Conservation (phyloP, 192 early-diverging fungal species). For the Fimicolochytrium jonesii region DNA sequence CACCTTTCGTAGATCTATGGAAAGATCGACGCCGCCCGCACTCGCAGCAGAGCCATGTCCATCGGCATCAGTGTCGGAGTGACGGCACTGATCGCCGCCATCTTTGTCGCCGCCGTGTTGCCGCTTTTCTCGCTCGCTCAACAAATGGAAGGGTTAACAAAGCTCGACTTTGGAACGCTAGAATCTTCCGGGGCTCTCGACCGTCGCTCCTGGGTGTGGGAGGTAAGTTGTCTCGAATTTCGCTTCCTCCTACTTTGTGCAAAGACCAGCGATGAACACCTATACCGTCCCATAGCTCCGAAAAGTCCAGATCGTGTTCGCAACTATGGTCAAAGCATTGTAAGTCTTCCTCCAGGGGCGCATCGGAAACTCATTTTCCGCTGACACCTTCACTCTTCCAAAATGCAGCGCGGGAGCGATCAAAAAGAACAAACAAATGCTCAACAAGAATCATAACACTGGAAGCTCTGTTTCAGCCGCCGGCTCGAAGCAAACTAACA, state of each 20-base stretch:
- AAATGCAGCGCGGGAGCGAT: not conserved
- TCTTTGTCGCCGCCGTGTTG: slow-evolving; percentile 8
- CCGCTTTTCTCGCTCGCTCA: slow-evolving; percentile 3
- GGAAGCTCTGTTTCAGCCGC: too few relatives aligned
- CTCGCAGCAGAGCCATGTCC: not conserved
- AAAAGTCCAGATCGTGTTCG: too few relatives aligned
- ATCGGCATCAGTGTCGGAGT: slow-evolving; percentile 16
- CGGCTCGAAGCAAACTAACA: too few relatives aligned
- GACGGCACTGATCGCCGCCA: not conserved
- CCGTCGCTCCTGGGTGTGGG: slow-evolving; percentile 4
- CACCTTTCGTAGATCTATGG: slow-evolving; percentile 6
- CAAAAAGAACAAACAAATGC: not conserved
- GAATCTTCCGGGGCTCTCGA: slow-evolving; percentile 4
- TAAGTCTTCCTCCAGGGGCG: too few relatives aligned
- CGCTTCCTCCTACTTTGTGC: too few relatives aligned
- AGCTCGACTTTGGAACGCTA: slow-evolving; percentile 7
- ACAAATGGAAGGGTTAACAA: slow-evolving; percentile 6
- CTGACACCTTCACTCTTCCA: too few relatives aligned
- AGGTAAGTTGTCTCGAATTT: too few relatives aligned
- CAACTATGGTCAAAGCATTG: too few relatives aligned
- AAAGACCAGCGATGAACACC: too few relatives aligned
- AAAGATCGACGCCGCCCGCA: slow-evolving; percentile 8
- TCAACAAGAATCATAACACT: too few relatives aligned
- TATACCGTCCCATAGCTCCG: too few relatives aligned
- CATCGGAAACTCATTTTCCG: too few relatives aligned